Conservation (phyloP, 2,329 filamentous ascomycete species). For the Penicillium sp. region DNA sequence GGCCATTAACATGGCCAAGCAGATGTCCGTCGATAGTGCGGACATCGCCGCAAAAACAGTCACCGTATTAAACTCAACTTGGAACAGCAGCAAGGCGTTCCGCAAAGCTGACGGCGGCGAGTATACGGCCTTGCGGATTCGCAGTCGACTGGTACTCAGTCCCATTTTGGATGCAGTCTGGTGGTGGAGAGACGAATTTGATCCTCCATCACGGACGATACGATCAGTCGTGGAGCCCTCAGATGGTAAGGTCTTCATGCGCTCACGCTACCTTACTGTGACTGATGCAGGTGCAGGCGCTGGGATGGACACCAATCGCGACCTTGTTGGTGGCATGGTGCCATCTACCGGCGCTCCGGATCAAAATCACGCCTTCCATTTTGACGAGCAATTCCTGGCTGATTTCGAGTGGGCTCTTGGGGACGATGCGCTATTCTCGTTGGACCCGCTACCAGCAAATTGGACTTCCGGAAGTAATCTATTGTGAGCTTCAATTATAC, state of each 20-base stretch:
- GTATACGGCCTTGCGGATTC: conserved; percentile 41
- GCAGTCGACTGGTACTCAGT: conserved; percentile 43
- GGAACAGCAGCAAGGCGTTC: conserved; percentile 48
- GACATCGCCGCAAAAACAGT: conserved; percentile 41
- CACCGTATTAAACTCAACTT: conserved; percentile 41
- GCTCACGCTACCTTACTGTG: background rate
- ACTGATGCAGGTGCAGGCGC: conserved; percentile 15
- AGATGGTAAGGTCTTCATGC: conserved; percentile 22
- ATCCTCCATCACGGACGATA: conserved; percentile 27
- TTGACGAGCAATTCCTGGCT: conserved; percentile 44
- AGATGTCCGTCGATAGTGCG: conserved; percentile 42
- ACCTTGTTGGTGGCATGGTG: conserved; percentile 2
- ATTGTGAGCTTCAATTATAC: conserved; percentile 9
- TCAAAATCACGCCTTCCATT: conserved; percentile 27
- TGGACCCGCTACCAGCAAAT: conserved; percentile 28
- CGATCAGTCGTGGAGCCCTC: conserved; percentile 14
- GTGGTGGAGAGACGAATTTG: conserved; percentile 51
- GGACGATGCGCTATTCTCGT: conserved; percentile 34
- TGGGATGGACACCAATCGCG: conserved; percentile 7
- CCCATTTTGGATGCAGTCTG: conserved; percentile 45
- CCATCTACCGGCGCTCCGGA: conserved; percentile 5
- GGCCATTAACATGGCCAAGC: conserved; percentile 44
- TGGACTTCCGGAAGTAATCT: conserved; percentile 25
- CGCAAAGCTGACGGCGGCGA: conserved; percentile 43
- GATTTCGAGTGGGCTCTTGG: conserved; percentile 45